A percentile compares a stretch with the other conserved stretches of the same genome.
phyloP scores from a whole-genome alignment of 148 eudicot species.

The Simmondsia chinensis region DNA sequence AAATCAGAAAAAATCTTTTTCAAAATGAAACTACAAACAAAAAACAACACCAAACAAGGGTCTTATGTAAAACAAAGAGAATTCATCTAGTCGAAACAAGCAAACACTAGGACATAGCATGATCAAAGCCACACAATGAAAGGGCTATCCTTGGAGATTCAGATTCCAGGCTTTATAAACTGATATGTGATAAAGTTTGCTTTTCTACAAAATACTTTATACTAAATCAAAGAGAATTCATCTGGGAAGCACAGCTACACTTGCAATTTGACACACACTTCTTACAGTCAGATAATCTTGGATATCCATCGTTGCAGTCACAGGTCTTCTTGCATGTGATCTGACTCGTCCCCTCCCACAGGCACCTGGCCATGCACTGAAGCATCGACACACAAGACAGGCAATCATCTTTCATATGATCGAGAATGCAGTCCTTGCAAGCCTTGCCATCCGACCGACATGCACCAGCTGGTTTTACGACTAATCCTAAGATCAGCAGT shows the following conservation, averaged over 20 bases:
- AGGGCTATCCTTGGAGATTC: too few species aligned
- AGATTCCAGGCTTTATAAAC: too few species aligned
- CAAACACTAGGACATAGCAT: too few species aligned
- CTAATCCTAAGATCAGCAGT: constrained; percentile 16
- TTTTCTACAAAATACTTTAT: too few species aligned
- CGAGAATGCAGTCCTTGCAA: constrained; percentile 46
- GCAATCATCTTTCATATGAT: constrained; percentile 45
- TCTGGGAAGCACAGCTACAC: constrained; percentile 44
- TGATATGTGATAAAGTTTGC: too few species aligned
- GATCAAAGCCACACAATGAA: too few species aligned
- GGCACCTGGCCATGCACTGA: constrained; percentile 68
- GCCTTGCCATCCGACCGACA: constrained; percentile 32
- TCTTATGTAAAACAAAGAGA: too few species aligned
- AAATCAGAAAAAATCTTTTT: too few species aligned
- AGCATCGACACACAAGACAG: constrained; percentile 46
- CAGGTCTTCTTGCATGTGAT: constrained; percentile 44
- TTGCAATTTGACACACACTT: constrained; percentile 62
- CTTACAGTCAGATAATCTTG: constrained; percentile 59
- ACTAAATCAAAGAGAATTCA: neutral
- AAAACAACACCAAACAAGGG: too few species aligned
- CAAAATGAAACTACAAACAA: too few species aligned
- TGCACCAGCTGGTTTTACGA: constrained; percentile 13
- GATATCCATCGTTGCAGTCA: constrained; percentile 46
- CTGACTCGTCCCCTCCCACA: constrained; percentile 42
- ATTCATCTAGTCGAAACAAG: too few species aligned